Conservation (phyloP, 2,329 filamentous ascomycete species). For the Akanthomyces lecanii region DNA sequence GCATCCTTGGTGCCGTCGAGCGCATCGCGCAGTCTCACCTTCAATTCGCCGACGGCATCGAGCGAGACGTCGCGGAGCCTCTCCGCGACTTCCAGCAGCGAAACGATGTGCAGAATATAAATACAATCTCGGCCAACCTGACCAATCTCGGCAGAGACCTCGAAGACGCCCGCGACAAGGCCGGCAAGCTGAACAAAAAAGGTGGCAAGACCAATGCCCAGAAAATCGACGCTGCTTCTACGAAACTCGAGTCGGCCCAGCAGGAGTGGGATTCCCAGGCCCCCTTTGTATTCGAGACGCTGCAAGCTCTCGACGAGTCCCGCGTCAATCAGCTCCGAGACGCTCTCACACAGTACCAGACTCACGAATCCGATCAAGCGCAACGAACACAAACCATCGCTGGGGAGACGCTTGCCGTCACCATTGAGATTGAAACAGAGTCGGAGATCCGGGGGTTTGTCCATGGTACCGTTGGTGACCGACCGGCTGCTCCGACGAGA, state of each 20-base stretch:
- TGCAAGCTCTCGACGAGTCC: conserved; percentile 86
- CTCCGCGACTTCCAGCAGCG: conserved; percentile 69
- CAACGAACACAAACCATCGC: conserved; percentile 70
- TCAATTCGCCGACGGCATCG: conserved; percentile 73
- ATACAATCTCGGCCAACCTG: conserved; percentile 77
- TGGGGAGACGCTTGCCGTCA: conserved; percentile 72
- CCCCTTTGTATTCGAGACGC: conserved; percentile 87
- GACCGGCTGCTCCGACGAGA: conserved; percentile 33
- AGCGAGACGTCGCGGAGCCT: conserved; percentile 81
- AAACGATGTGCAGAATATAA: conserved; percentile 77
- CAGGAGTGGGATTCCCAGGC: conserved; percentile 92
- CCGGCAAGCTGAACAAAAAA: conserved; percentile 79
- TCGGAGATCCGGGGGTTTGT: conserved; percentile 79
- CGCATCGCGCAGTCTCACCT: conserved; percentile 80
- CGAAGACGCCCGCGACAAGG: conserved; percentile 76
- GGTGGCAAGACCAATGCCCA: conserved; percentile 69
- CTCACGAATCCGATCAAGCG: conserved; percentile 83
- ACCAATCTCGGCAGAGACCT: conserved; percentile 77
- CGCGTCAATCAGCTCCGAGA: conserved; percentile 87
- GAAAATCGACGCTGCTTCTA: conserved; percentile 71
- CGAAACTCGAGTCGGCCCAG: conserved; percentile 70
- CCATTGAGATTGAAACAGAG: conserved; percentile 81
- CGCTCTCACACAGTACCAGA: conserved; percentile 86
- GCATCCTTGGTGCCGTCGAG: conserved; percentile 75
- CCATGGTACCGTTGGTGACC: conserved; percentile 37